Conservation (phyloP, 2,329 filamentous ascomycete species). For the Aspergillus carbonarius region DNA sequence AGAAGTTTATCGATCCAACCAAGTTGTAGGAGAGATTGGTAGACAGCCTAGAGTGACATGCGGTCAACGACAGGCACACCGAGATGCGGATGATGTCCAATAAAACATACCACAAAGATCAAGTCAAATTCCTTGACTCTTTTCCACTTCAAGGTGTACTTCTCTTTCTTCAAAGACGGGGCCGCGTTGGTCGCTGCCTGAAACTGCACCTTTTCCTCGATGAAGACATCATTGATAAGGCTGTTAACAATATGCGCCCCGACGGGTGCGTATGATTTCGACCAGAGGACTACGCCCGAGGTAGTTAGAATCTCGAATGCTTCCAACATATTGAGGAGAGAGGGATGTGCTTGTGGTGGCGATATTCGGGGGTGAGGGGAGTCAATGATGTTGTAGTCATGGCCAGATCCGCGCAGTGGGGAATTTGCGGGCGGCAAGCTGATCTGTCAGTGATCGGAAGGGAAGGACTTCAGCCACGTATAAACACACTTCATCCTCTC, state of each 20-base stretch:
- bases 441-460: conserved; percentile 24
- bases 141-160: conserved; percentile 94
- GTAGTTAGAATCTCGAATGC: conserved; percentile 96
- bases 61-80: conserved; percentile 19
- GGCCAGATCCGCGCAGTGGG: conserved; percentile 17
- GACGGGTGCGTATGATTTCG: conserved; percentile 76
- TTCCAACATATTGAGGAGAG: conserved; percentile 69
- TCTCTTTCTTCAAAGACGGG: conserved; percentile 80
- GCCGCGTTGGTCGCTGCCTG: conserved; percentile 62
- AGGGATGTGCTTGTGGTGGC: not conserved
- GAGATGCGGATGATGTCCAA: conserved; percentile 6
- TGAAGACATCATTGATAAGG: conserved; percentile 95
- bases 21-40: conserved; percentile 89
- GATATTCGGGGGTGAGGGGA: conserved; percentile 7
- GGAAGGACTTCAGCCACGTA: conserved; percentile 33
- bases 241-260: conserved; percentile 84
- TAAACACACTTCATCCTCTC: conserved; percentile 23
- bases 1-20: conserved; percentile 97
- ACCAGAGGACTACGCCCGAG: conserved; percentile 96
- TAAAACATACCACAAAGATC: conserved; percentile 83
- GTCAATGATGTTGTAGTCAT: not conserved
- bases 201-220: conserved; percentile 78
- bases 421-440: conserved; percentile 23
- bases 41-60: conserved; percentile 69
- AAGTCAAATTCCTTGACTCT: conserved; percentile 87